Evolutionary conservation across 2,329 filamentous ascomycete species (phyloP), one percentile per base, ranked within the genome.

Genomic region (Diplocarpon mali): DNA sequence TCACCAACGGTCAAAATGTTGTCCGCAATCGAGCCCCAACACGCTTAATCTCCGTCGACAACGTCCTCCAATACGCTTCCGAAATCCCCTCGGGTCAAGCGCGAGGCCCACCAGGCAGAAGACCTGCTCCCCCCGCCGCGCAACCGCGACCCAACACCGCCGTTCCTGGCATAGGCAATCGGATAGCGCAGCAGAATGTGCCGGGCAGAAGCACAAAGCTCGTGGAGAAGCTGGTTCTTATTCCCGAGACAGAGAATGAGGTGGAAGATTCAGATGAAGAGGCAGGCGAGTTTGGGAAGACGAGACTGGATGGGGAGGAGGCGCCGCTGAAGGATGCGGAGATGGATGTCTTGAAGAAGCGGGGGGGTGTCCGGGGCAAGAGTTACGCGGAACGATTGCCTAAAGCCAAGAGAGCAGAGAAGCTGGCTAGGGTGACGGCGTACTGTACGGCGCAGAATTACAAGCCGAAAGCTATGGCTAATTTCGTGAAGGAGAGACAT

Each of bases 381-480:
- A 95, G 85, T 60, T 95, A 95, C 65, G 92, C 92, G 5, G 92
- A 98, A 66, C 76, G 92, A 39, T 66, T 96, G 49, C 87, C 92
- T 36, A 98, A 98, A 65, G 75, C 83, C 16, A 79, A 90, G 60
- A 73, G 92, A 45, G 83, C 85, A 11, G 86, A 95, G 56, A 92
- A 92, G 65, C 69, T 98, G 48, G 82, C 90, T 28, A 76, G 92
- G 49, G 77, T 96, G 44, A 98, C 92, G 46, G 92, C 92, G 10
- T 98, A 96, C 64, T 96, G 90, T 64, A 96, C 88, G 0, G 90
- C 92, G 0, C 86, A 95, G 64, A 85, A 84, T 7, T 96, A 89
- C 67, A 94, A 90, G 67, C 79, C 94, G 67, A 83, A 84, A 56
- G 76, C 81, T 20, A 87, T 88, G n/a, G 87, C 89, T 12, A 78